Conservation (phyloP, 768 basidiomycete genomes). For the Rhizopogon vinicolor region DNA sequence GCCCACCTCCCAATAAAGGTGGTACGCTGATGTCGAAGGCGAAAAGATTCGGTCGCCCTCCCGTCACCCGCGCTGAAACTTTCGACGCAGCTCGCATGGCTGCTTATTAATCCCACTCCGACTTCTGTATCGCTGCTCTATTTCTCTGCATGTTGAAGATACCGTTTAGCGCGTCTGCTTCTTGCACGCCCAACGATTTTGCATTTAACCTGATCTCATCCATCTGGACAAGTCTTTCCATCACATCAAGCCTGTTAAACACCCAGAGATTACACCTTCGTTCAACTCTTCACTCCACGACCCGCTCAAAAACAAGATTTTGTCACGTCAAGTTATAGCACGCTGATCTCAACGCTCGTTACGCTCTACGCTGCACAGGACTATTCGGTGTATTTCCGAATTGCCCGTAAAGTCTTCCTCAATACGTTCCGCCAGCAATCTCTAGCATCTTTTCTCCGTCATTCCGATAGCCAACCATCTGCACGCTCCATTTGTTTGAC, state of each 20-base stretch:
- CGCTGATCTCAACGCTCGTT: conserved; percentile 9
- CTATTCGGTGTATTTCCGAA: conserved; percentile 7
- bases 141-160: neutral
- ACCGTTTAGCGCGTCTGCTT: neutral
- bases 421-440: conserved; percentile 10
- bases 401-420: conserved; percentile 3
- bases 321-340: conserved; percentile 9
- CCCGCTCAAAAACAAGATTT: conserved; percentile 8
- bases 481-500: conserved; percentile 28
- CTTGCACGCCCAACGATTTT: neutral
- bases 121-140: neutral
- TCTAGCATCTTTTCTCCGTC: conserved; percentile 13
- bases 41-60: conserved; percentile 48
- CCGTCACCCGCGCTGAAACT: conserved; percentile 61
- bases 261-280: neutral
- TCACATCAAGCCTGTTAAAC: neutral
- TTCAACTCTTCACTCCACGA: conserved; percentile 9
- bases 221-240: neutral
- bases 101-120: conserved; percentile 30
- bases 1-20: conserved; percentile 70
- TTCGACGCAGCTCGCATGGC: conserved; percentile 60
- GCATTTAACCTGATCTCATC: conserved; percentile 6
- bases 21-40: conserved; percentile 39
- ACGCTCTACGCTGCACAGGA: conserved; percentile 10
- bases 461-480: conserved; percentile 18